A percentile compares a stretch with the other conserved stretches of the same genome.
Conservation (phyloP, 1,139 yeast species). For the Blastobotrys elegans region DNA sequence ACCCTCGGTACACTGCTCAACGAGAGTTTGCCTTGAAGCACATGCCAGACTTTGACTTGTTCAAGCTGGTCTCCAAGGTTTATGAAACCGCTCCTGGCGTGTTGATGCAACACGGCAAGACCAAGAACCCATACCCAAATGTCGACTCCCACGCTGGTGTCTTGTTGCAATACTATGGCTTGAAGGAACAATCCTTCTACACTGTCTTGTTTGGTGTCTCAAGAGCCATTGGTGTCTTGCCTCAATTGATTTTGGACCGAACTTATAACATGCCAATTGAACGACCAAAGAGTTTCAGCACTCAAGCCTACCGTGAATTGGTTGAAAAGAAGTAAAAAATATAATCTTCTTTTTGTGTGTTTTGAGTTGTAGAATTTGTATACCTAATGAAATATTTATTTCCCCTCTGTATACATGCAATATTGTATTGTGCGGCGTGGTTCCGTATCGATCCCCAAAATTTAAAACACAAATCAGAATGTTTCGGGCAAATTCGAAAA, state of each 20-base stretch:
- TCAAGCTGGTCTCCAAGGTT: conserved; percentile 86
- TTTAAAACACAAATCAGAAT: too few species aligned
- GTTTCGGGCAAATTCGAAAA: too few species aligned
- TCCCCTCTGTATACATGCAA: too few species aligned
- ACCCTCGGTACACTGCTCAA: conserved; percentile 97
- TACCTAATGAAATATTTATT: not conserved
- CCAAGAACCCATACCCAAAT: conserved; percentile 99
- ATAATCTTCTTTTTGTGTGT: conserved; percentile 21
- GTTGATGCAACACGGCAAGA: conserved; percentile 93
- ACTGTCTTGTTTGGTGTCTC: conserved; percentile 59
- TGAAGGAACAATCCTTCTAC: conserved; percentile 50
- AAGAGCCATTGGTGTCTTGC: conserved; percentile 52
- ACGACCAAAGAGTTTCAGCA: conserved; percentile 53
- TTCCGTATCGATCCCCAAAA: too few species aligned
- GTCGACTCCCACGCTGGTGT: conserved; percentile 98
- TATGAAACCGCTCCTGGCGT: conserved; percentile 96
- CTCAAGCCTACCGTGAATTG: conserved; percentile 42
- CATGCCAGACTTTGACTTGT: conserved; percentile 92
- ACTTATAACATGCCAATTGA: conserved; percentile 57
- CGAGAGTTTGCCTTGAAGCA: conserved; percentile 97
- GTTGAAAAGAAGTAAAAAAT: conserved; percentile 24
- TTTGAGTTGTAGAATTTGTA: conserved; percentile 19
- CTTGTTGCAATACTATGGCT: conserved; percentile 54
- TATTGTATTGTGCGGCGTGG: too few species aligned
- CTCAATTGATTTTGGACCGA: conserved; percentile 59